Base-by-base conservation (phyloP, 2,329 filamentous ascomycete species). In the Leptographium radiaticola region DNA sequence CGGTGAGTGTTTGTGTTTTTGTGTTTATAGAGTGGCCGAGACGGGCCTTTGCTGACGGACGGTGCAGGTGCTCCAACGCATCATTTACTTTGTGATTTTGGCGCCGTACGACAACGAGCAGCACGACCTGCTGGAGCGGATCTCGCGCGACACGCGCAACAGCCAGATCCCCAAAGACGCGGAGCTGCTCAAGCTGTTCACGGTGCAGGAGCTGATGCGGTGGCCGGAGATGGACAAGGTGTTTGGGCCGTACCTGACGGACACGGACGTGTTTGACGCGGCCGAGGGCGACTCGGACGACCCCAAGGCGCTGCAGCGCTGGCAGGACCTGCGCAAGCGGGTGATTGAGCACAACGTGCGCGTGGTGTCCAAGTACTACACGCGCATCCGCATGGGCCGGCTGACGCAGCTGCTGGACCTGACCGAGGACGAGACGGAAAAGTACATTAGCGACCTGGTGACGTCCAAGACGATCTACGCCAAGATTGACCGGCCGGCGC, bases 301-400 rank as follows among this genome's bases (percentile, higher is more conserved):
- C 62, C 77, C 84, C 57, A 91, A 95, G 70, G 86, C 89, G 33
- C 74, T 87, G 69, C 81, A 85, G 69, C 81, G 93, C 67, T 98
- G 91, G 89, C 80, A 93, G 66, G 93, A 96, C 66, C 75, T 98
- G 59, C 87, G 93, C 64, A 97, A 97, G 79, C 89, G 93, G 52
- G 93, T 98, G 58, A 98, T 98, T 63, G 93, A 98, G 75, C 93
- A 98, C 74, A 98, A 98, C 61, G 91, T 98, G 52, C 88, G 93
- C 52, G 93, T 98, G 2, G 82, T 98, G 40, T 93, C 93, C 63
- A 95, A 95, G 71, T 98, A 98, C 77, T 98, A 98, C 74, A 98
- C 93, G 25, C 88, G 93, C 62, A 95, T 98, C 66, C 85, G 89
- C 68, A 93, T 96, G 79, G 82, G 84, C 59, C 87, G 93, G 38